A percentile compares a stretch with the other conserved stretches of the same genome.
These are phyloP conservation scores for Echeveria elegans DNA, from an alignment of 164 flowering plant genomes.

Conservation along the genomic window DNA sequence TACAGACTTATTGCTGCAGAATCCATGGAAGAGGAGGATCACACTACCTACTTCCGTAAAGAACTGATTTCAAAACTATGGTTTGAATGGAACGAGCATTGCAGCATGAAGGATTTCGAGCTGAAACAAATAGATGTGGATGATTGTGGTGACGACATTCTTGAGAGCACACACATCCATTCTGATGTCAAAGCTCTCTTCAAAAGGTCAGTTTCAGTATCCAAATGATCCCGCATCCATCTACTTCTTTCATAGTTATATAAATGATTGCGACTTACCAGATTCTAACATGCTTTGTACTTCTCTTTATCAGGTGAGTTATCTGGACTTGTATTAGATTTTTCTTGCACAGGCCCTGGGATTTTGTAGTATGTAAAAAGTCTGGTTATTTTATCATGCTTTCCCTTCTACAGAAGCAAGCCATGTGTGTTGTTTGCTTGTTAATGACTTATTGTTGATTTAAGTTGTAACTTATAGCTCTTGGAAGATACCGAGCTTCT, in stretches of 20 bases:
- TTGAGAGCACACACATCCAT: conserved; percentile 37
- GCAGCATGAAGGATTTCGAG: conserved; percentile 30
- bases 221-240: background rate
- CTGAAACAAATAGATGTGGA: conserved; percentile 40
- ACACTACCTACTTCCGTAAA: conserved; percentile 53
- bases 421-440: background rate
- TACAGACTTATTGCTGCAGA: conserved; percentile 72
- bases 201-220: conserved; percentile 25
- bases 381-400: background rate
- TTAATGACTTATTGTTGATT: background rate
- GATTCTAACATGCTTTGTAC: background rate
- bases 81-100: conserved; percentile 78
- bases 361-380: background rate
- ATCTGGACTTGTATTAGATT: background rate
- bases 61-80: conserved; percentile 74
- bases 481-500: no score
- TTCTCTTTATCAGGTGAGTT: background rate
- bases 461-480: background rate
- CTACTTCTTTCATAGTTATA: background rate
- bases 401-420: background rate
- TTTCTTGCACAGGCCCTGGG: background rate
- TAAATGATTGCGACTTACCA: background rate
- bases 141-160: conserved; percentile 48
- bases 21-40: conserved; percentile 76
- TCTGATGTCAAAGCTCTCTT: conserved; percentile 50